Percentiles rank a stretch among this genome's conserved stretches.
phyloP scores from a whole-genome alignment of 2,329 filamentous ascomycete genomes.

The Sporothrix brunneoviolacea region DNA sequence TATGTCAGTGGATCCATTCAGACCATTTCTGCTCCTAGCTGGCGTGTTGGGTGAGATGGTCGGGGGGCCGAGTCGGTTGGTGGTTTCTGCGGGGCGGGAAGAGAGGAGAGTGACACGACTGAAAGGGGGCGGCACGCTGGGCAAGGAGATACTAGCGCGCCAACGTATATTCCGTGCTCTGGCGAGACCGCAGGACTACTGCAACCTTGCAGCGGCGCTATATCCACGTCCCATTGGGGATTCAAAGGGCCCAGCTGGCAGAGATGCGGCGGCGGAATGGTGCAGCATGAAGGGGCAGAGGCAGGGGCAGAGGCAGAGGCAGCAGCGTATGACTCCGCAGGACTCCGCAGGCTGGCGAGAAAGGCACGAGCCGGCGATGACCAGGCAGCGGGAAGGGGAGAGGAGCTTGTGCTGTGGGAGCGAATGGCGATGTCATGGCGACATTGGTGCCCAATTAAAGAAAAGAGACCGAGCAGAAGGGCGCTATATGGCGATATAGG shows the following conservation, averaged over 20 bases:
- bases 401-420: neutral
- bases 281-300: too few relatives aligned
- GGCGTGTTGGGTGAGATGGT: neutral
- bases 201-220: too few relatives aligned
- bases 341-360: neutral
- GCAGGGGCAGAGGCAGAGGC: neutral
- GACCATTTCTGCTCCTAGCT: slow-evolving; percentile 5
- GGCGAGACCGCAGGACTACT: neutral
- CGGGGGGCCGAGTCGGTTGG: neutral
- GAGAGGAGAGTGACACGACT: neutral
- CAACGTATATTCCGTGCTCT: too few relatives aligned
- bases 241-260: too few relatives aligned
- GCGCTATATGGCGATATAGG: slow-evolving; percentile 9
- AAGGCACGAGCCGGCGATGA: neutral
- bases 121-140: neutral
- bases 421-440: neutral
- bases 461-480: neutral
- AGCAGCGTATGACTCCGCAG: too few relatives aligned
- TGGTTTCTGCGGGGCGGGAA: slow-evolving; percentile 11
- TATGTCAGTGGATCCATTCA: slow-evolving; percentile 23
- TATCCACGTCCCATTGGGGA: too few relatives aligned
- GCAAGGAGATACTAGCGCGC: neutral
- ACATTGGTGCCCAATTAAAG: slow-evolving; percentile 8
- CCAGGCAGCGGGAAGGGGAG: neutral
- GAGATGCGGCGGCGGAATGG: too few relatives aligned